Evolutionary conservation across 768 basidiomycete genomes (phyloP), one percentile per base, ranked within the genome.

Genomic region (Vararia minispora): DNA sequence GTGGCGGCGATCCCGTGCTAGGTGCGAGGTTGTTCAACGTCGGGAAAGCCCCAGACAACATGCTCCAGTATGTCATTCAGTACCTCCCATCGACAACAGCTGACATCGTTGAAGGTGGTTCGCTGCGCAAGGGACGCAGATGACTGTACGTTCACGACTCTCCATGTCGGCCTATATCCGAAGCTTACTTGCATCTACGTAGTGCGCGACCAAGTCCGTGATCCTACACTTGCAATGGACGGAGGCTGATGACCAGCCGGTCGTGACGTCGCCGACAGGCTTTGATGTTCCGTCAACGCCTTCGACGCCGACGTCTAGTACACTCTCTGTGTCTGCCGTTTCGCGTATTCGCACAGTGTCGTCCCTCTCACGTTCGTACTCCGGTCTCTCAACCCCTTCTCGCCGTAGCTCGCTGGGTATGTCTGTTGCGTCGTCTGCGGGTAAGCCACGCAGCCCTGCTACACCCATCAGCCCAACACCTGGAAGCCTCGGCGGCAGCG

Each of bases 141-240:
- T 91, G 80, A 91, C 89, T 21, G 88, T 88, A 52, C 28, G 75
- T 60, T 8, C 29, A 3, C 17, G 25, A 8, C 17, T 18, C 2
- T 21, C 8, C 23, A 0, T 18, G 24, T 36, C 22, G 10, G 1
- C 36, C 37, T 26, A 24, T 27, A 7, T n/a, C 14, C 16, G 4
- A 17, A 28, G 16, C 9, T 14, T 31, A 42, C 16, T 0, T 13
- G 25, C n/a, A 12, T 21, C 12, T 33, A 24, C 35, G 4, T 37
- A 88, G 87, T 90, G 87, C 49, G 87, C 87, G 2, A 90, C 87
- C 0, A 90, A 90, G 58, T 85, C 82, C 2, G 65, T 89, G 14
- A 86, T 90, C 40, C 55, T 90, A 28, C 87, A 89, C 51, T 59
- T 90, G 2, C 83, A 88, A 56, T 90, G 87, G 87, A 79, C 79